phyloP scores from a whole-genome alignment of 495 filamentous ascomycete species.

The Xylaria scruposa region DNA sequence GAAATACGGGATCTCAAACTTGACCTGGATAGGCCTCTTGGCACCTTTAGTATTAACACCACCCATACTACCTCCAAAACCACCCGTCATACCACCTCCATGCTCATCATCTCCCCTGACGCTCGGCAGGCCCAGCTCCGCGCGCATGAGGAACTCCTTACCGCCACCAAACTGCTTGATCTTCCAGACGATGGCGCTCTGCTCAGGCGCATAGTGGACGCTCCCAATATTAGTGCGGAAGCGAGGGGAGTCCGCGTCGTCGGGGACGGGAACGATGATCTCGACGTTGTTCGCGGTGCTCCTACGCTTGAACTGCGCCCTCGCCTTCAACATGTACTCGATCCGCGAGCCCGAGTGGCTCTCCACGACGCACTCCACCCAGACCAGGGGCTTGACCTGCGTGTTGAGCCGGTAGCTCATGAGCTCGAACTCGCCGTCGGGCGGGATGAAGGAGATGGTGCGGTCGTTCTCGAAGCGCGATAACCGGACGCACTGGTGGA shows the following conservation, averaged over 20 bases:
- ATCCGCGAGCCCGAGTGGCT: constrained; percentile 92
- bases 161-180: constrained; percentile 99
- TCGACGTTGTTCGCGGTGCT: constrained; percentile 99
- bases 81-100: constrained; percentile 94
- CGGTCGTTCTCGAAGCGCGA: constrained; percentile 98
- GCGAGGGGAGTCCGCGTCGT: constrained; percentile 94
- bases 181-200: constrained; percentile 98
- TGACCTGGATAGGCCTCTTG: constrained; percentile 96
- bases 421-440: constrained; percentile 97
- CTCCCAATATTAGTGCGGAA: constrained; percentile 97
- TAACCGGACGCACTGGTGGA: constrained; percentile 97
- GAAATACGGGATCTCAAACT: constrained; percentile 99
- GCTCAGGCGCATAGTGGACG: constrained; percentile 98
- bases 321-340: constrained; percentile 98
- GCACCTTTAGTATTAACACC: constrained; percentile 74
- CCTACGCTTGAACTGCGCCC: constrained; percentile 97
- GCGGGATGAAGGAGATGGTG: constrained; percentile 98
- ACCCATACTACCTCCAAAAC: constrained; percentile 96
- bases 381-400: constrained; percentile 97
- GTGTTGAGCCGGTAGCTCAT: constrained; percentile 99
- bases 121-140: constrained; percentile 92
- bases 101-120: constrained; percentile 97
- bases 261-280: constrained; percentile 95
- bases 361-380: constrained; percentile 98
- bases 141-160: constrained; percentile 99